Conservation (phyloP, 2,329 filamentous ascomycete genomes). For the Lomentospora prolificans region DNA sequence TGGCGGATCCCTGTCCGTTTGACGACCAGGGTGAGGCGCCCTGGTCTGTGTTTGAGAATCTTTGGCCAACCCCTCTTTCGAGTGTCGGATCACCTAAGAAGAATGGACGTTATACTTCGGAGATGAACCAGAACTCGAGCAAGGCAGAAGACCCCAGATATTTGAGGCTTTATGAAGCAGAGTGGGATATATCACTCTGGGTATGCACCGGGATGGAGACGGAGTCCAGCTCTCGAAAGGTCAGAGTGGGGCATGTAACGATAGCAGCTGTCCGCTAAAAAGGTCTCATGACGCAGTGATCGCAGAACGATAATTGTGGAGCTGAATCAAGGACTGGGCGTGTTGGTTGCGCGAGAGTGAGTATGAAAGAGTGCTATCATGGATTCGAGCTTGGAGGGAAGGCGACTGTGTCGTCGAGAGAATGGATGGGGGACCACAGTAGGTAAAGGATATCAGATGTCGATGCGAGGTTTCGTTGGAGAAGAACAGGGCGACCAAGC, state of each 20-base stretch:
- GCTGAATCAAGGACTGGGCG: neutral
- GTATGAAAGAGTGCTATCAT: neutral
- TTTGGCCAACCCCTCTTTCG: neutral
- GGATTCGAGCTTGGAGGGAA: neutral
- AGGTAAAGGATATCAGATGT: neutral
- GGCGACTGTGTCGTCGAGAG: neutral
- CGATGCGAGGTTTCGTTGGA: neutral
- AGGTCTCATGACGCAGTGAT: neutral
- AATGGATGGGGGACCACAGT: neutral
- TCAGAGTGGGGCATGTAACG: neutral
- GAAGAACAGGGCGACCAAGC: neutral
- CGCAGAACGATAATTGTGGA: neutral
- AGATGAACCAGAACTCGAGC: neutral
- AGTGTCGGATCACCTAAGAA: neutral
- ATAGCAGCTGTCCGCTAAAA: neutral
- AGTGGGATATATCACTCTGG: too few species aligned
- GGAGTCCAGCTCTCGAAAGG: slow-evolving; percentile 1
- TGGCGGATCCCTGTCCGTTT: neutral
- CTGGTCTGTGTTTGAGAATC: neutral
- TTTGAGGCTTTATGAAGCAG: too few species aligned
- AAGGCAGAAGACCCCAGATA: too few species aligned
- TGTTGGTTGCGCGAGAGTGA: neutral
- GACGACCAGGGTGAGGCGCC: neutral
- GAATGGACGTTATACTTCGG: neutral
- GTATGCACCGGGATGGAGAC: neutral